Conservation (phyloP, 176 grass and related monocot genomes). For the Melocanna baccifera region DNA sequence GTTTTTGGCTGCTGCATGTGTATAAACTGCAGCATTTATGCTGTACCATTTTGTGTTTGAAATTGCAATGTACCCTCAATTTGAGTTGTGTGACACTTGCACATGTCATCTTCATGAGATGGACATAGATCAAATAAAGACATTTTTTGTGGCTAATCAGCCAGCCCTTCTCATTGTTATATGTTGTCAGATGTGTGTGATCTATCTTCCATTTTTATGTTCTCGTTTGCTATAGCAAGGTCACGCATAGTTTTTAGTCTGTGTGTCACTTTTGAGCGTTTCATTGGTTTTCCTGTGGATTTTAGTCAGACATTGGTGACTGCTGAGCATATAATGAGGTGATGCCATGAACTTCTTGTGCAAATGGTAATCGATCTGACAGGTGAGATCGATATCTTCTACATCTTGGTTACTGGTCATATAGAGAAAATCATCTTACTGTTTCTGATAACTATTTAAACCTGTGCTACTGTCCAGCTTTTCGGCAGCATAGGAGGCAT, state of each 20-base stretch:
- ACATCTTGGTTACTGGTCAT: background rate
- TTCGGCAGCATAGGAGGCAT: background rate
- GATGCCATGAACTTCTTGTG: background rate
- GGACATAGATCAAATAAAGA: constrained; percentile 41
- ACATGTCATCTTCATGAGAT: constrained; percentile 33
- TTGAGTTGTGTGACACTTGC: constrained; percentile 9
- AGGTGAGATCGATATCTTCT: constrained; percentile 16
- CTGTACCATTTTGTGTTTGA: constrained; percentile 29
- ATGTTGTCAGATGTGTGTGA: background rate
- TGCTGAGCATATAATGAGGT: background rate
- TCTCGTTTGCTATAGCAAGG: background rate
- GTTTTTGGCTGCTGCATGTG: constrained; percentile 33
- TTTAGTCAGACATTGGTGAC: background rate
- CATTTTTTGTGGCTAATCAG: constrained; percentile 4
- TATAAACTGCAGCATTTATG: constrained; percentile 29
- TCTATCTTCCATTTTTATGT: background rate
- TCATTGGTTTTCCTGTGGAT: background rate
- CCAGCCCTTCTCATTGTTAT: background rate
- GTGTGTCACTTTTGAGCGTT: background rate
- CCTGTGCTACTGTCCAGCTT: background rate
- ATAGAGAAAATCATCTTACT: constrained; percentile 6
- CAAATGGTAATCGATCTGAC: background rate
- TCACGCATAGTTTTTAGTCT: background rate
- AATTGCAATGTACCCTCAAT: constrained; percentile 22
- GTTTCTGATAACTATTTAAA: background rate